Conservation (phyloP, 495 filamentous ascomycete species). For the Sabuloglossum arenarium region DNA sequence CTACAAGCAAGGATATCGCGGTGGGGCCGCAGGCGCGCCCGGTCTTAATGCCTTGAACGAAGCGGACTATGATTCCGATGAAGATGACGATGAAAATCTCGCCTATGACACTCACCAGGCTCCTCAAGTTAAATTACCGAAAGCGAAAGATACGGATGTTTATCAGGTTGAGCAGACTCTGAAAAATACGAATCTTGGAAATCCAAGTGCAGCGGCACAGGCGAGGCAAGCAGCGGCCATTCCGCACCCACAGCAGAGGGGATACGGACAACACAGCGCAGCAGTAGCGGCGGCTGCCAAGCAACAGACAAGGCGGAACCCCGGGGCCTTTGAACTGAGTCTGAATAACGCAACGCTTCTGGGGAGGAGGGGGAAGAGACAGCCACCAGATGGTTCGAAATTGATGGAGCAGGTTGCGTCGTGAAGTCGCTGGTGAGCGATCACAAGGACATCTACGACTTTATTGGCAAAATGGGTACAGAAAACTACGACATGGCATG, state of each 20-base stretch:
- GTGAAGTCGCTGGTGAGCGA: not conserved
- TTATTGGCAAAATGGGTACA: not conserved
- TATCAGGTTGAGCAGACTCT: constrained; percentile 70
- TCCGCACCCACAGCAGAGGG: constrained; percentile 28
- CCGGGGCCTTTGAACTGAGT: constrained; percentile 72
- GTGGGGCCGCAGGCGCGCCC: constrained; percentile 20
- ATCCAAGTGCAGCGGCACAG: constrained; percentile 31
- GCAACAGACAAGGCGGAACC: constrained; percentile 39
- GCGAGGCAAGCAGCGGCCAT: constrained; percentile 30
- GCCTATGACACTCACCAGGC: constrained; percentile 14
- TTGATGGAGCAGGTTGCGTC: constrained; percentile 12
- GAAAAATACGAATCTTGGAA: constrained; percentile 50
- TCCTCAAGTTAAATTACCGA: constrained; percentile 46
- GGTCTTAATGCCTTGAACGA: constrained; percentile 52
- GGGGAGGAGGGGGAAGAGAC: constrained; percentile 41
- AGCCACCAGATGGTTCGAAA: constrained; percentile 14
- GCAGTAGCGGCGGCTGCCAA: constrained; percentile 60
- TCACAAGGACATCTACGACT: not conserved
- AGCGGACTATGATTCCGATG: constrained; percentile 34
- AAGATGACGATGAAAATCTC: constrained; percentile 28
- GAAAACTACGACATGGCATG: not conserved
- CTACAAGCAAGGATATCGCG: constrained; percentile 48
- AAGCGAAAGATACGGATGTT: constrained; percentile 40
- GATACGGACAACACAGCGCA: constrained; percentile 67
- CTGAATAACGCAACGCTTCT: constrained; percentile 76